These are phyloP conservation scores for Bolboschoenus planiculmis DNA, from an alignment of 176 grass and related monocot genomes.

Conservation along the genomic window DNA sequence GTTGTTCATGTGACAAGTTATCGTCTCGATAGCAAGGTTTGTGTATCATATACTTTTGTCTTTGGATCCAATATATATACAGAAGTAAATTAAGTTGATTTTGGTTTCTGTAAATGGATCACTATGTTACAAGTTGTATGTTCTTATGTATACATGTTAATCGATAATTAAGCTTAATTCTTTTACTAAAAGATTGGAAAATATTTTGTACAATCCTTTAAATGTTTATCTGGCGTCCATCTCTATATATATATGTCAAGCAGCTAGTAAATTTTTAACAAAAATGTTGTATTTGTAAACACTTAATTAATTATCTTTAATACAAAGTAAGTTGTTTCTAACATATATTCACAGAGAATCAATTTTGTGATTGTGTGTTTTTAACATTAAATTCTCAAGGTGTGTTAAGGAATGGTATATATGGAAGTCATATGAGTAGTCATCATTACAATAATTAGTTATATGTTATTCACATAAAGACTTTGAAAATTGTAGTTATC, in stretches of 20 bases:
- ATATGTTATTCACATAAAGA: no score
- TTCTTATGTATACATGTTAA: background rate
- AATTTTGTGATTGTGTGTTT: no score
- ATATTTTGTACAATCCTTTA: background rate
- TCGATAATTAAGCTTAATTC: background rate
- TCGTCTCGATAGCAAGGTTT: slow-evolving; percentile 11
- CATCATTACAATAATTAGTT: no score
- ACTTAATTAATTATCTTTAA: background rate
- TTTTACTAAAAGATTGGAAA: background rate
- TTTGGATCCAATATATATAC: slow-evolving; percentile 1
- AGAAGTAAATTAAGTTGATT: background rate
- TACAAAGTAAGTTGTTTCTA: no score
- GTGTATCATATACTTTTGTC: slow-evolving; percentile 5
- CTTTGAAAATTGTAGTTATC: background rate
- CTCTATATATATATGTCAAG: background rate
- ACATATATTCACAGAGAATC: no score
- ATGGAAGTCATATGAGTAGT: no score
- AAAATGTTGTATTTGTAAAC: background rate
- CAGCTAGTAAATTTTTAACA: background rate
- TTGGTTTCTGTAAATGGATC: background rate
- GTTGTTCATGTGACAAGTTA: slow-evolving; percentile 22
- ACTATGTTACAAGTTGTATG: background rate
- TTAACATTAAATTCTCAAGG: background rate
- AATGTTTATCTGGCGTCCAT: no score
- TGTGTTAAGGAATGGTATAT: no score